Base-by-base conservation (phyloP, 116 monocot genomes). In the Cymodocea nodosa region DNA sequence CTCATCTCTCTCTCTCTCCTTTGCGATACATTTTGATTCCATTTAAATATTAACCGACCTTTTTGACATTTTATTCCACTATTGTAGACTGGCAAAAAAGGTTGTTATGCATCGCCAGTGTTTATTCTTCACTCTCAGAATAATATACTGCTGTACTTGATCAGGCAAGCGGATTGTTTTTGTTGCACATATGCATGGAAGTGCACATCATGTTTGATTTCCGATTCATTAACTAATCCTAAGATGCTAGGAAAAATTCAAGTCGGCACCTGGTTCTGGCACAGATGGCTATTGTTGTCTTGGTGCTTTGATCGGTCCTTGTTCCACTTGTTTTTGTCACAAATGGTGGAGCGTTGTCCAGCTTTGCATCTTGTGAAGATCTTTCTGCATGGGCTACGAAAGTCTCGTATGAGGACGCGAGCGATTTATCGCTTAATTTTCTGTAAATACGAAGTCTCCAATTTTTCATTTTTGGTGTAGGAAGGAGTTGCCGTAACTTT, bases 101-200 rank as follows among this genome's bases (percentile, higher is more conserved):
- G 61, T 36, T 35, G 30, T 6, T 37, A 36, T 4, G 4, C n/a
- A 35, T 35, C n/a, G 34, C 34, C 37, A 6, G 9, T 65, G 17
- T 65, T 36, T 65, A 50, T 65, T 51, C n/a, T 15, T 65, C 12
- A 30, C 23, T 65, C 3, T 30, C 51, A 15, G 65, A 65, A 65
- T 65, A 65, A 64, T 10, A 49, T 62, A 62, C 16, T n/a, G 18
- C 17, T 62, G 25, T 62, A 62, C 60, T 61, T 61, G 60, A 17
- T 17, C 35, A 50, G 12, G 50, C 48, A 65, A 23, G 62, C 48
- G 6, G 50, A 50, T 50, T 23, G 48, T 12, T 40, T 23, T 40
- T 64, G 49, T 64, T 50, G 49, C 61, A 35, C 61, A 17, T 9
- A 4, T 64, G 50, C 19, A 50, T 14, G 65, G 65, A 65, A 65